These are phyloP conservation scores for Hygrocybe punicea DNA, from an alignment of 768 basidiomycete species.

Conservation along the genomic window DNA sequence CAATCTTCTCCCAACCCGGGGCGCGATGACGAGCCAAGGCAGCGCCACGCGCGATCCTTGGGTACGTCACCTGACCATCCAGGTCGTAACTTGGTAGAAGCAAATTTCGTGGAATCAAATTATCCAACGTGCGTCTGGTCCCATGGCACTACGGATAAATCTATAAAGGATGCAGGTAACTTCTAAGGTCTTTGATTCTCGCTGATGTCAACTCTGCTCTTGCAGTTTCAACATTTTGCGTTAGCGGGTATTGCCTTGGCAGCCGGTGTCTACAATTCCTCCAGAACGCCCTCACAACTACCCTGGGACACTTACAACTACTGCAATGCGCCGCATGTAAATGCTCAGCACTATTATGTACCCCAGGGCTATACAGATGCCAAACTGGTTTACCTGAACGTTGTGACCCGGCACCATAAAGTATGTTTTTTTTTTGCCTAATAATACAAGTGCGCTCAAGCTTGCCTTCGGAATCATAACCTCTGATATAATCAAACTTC, in stretches of 20 bases:
- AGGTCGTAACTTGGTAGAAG: too few relatives aligned
- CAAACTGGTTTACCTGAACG: constrained; percentile 13
- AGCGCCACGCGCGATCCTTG: too few relatives aligned
- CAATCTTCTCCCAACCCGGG: too few relatives aligned
- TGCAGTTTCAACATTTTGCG: not conserved
- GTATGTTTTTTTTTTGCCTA: too few relatives aligned
- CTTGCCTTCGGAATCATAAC: too few relatives aligned
- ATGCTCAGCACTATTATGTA: constrained; percentile 8
- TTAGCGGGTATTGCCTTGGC: not conserved
- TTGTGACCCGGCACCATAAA: constrained; percentile 17
- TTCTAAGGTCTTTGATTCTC: not conserved
- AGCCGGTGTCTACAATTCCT: constrained; percentile 12
- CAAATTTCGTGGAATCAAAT: not conserved
- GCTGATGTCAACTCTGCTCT: not conserved
- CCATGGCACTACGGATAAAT: too few relatives aligned
- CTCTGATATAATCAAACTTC: too few relatives aligned
- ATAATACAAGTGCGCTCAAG: too few relatives aligned
- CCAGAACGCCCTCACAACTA: constrained; percentile 9
- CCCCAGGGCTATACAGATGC: constrained; percentile 1
- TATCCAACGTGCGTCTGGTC: too few relatives aligned
- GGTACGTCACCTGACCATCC: too few relatives aligned
- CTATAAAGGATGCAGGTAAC: not conserved
- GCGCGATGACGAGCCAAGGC: too few relatives aligned
- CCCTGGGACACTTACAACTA: constrained; percentile 19
- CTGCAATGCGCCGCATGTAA: constrained; percentile 18